Evolutionary conservation across 805 yeast genomes (phyloP), one percentile per base, ranked within the genome.

Genomic region (Lipomyces mesembrius): DNA sequence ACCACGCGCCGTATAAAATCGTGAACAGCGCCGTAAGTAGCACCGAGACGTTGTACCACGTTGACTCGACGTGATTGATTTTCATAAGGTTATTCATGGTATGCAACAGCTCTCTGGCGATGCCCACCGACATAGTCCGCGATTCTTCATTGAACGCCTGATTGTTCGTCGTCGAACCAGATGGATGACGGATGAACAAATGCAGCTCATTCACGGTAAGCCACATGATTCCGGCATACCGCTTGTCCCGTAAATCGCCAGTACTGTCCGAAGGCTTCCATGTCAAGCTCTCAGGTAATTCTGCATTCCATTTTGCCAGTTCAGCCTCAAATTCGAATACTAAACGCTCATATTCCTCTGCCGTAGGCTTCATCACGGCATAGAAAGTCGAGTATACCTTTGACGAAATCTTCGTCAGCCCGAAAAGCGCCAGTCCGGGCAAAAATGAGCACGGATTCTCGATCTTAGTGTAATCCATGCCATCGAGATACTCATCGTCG

Each of bases 171-270:
- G 67, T 60, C 55, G 67, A 62, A 29, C 65, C 70, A 5, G 69
- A 65, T n/a, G 71, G 71, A 51, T 68, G 71, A 17, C 71, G 63
- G 39, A 68, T 65, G 27, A 60, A 59, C 56, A 68, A 55, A 52
- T 62, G 66, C 43, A 65, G 60, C 59, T 68, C 69, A 46, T 43
- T 55, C n/a, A 20, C 54, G 12, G 66, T 49, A 34, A 68, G 56
- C 66, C 69, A 65, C 64, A 68, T 57, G 34, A 68, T 62, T 20
- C 71, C 71, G 11, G 71, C 66, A 52, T 52, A 65, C 29, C 67
- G 60, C 52, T 65, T 65, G 61, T 65, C 63, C 14, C 60, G 37
- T 2, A 68, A 43, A 25, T 62, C 69, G 3, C 62, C 59, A n/a
- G 66, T 59, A 11, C 54, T 55, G 32, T 61, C 65, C 6, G 66